A percentile compares a stretch with the other conserved stretches of the same genome.
These are phyloP conservation scores for Suhomyces vadensis DNA, from an alignment of 805 yeast genomes.

Conservation along the genomic window DNA sequence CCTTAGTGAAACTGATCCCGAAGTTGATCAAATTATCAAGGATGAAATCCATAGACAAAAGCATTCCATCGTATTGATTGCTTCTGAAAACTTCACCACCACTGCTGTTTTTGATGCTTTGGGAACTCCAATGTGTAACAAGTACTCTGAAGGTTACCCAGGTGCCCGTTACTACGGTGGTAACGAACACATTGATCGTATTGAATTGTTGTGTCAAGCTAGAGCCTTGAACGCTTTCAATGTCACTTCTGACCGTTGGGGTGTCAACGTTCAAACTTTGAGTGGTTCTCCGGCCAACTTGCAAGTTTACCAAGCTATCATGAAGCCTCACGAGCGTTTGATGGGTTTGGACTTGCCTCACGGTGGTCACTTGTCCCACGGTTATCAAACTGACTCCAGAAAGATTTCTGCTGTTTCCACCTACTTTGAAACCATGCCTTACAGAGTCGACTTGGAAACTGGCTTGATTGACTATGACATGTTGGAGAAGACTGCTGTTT, in stretches of 20 bases:
- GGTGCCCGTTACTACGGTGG: constrained; percentile 99
- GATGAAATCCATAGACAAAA: constrained; percentile 84
- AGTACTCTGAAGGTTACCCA: constrained; percentile 98
- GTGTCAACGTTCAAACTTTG: constrained; percentile 93
- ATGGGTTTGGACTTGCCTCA: constrained; percentile 99
- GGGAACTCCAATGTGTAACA: constrained; percentile 96
- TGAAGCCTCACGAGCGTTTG: constrained; percentile 87
- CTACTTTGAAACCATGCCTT: constrained; percentile 97
- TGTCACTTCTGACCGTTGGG: constrained; percentile 83
- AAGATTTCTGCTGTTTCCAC: constrained; percentile 91
- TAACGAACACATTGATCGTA: constrained; percentile 89
- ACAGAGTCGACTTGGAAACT: constrained; percentile 80
- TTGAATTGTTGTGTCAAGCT: constrained; percentile 85
- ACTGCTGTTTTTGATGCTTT: constrained; percentile 90
- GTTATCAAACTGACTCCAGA: constrained; percentile 87
- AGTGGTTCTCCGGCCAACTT: constrained; percentile 97
- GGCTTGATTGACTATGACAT: constrained; percentile 92
- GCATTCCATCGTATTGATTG: constrained; percentile 88
- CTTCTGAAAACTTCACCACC: constrained; percentile 95
- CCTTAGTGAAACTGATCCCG: constrained; percentile 76
- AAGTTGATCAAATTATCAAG: constrained; percentile 74
- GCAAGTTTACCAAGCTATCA: constrained; percentile 84
- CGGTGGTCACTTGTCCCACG: constrained; percentile 97
- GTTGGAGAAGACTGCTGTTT: constrained; percentile 74
- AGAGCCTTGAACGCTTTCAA: constrained; percentile 86